Percentiles rank a stretch among this genome's conserved stretches.
These are phyloP conservation scores for Arthrobotrys pseudoclavata DNA, from an alignment of 2,329 filamentous ascomycete genomes.

Conservation along the genomic window DNA sequence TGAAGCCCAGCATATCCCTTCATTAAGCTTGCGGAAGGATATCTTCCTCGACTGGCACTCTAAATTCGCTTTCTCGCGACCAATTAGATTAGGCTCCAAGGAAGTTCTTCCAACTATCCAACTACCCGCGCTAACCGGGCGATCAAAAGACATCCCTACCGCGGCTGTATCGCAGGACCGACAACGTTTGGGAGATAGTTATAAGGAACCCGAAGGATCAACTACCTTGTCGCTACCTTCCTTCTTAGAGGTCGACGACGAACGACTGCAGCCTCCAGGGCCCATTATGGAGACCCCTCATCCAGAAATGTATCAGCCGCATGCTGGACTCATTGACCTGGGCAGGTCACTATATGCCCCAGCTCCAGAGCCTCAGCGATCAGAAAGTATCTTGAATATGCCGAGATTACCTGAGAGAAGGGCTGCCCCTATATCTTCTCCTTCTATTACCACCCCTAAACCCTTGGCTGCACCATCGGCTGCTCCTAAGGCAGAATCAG, in stretches of 20 bases:
- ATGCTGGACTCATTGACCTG: constrained; percentile 48
- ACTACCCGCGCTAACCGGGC: constrained; percentile 25
- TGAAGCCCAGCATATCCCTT: constrained; percentile 13
- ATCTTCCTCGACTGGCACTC: constrained; percentile 58
- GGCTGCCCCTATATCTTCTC: constrained; percentile 31
- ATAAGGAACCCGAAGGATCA: constrained; percentile 40
- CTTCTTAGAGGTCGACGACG: neutral
- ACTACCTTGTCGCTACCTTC: neutral
- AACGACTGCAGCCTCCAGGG: neutral
- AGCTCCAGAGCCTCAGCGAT: constrained; percentile 29
- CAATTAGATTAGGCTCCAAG: constrained; percentile 46
- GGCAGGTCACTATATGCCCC: constrained; percentile 51
- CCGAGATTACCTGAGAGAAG: constrained; percentile 40
- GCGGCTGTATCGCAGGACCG: constrained; percentile 52
- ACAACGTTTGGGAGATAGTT: constrained; percentile 17
- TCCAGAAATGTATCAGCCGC: constrained; percentile 48
- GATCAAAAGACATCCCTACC: constrained; percentile 31
- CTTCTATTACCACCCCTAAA: neutral
- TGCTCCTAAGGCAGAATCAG: neutral
- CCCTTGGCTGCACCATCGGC: constrained; percentile 5
- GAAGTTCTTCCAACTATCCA: constrained; percentile 52
- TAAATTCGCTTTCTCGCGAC: constrained; percentile 54
- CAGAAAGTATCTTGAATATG: constrained; percentile 53
- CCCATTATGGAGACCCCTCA: constrained; percentile 43
- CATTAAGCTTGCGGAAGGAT: constrained; percentile 52